Conservation (phyloP, 2,329 filamentous ascomycete species). For the Delphinella strobiligena region DNA sequence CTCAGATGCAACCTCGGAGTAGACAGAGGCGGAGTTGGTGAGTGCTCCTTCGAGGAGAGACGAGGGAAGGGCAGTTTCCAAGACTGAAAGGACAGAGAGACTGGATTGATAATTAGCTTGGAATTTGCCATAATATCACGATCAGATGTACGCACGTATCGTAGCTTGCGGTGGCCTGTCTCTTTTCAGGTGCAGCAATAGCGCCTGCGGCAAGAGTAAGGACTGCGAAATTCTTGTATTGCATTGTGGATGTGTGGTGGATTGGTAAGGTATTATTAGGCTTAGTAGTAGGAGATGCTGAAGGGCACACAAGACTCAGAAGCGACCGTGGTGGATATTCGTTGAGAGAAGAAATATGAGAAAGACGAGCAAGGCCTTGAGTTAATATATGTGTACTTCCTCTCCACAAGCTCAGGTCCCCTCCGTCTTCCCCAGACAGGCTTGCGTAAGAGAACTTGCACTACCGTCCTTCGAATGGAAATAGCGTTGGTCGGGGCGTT, state of each 20-base stretch:
- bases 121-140: background rate
- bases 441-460: too few relatives aligned
- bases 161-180: conserved; percentile 8
- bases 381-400: too few relatives aligned
- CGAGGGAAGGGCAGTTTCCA: conserved; percentile 33
- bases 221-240: conserved; percentile 16
- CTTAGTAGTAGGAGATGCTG: background rate
- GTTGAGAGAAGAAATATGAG: too few relatives aligned
- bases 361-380: too few relatives aligned
- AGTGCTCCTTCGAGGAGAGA: conserved; percentile 27
- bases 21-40: conserved; percentile 30
- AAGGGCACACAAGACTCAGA: too few relatives aligned
- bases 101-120: conserved; percentile 12
- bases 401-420: too few relatives aligned
- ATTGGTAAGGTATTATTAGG: background rate
- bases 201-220: conserved; percentile 16
- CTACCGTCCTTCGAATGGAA: too few relatives aligned
- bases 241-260: conserved; percentile 14
- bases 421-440: too few relatives aligned
- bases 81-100: conserved; percentile 28
- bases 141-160: background rate
- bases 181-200: conserved; percentile 12
- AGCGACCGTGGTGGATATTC: too few relatives aligned
- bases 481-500: too few relatives aligned
- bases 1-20: conserved; percentile 29